Evolutionary conservation across 805 yeast species (phyloP).

Genomic region (Barnettozyma sp.): DNA sequence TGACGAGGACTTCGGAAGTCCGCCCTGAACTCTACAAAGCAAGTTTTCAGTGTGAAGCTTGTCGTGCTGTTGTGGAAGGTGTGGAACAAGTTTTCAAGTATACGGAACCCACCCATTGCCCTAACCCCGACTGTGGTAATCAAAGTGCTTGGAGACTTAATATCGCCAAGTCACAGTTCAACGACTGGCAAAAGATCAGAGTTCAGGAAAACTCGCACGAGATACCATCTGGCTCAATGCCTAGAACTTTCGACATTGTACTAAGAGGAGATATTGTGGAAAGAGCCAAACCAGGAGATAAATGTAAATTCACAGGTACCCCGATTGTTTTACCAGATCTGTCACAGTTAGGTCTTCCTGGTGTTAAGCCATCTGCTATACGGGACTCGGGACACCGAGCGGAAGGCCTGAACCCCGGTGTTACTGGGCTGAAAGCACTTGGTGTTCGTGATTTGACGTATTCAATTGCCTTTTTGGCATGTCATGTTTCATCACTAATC

Average conservation of each 20-base stretch:
- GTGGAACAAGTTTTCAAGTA: conserved; percentile 90
- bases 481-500: conserved; percentile 71
- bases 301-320: conserved; percentile 88
- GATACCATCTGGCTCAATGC: conserved; percentile 98
- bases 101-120: conserved; percentile 92
- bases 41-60: conserved; percentile 81
- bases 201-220: conserved; percentile 95
- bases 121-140: conserved; percentile 81
- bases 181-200: conserved; percentile 95
- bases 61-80: conserved; percentile 78
- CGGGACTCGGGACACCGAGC: conserved; percentile 49
- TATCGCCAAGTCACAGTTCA: conserved; percentile 75
- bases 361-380: conserved; percentile 79
- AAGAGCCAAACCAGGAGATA: conserved; percentile 95
- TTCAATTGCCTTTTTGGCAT: conserved; percentile 83
- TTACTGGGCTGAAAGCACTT: conserved; percentile 72
- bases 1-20: conserved; percentile 92
- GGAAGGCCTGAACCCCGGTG: conserved; percentile 76
- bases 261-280: conserved; percentile 92
- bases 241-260: conserved; percentile 89
- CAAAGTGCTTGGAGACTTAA: conserved; percentile 80
- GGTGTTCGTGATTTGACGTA: conserved; percentile 95
- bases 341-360: conserved; percentile 89
- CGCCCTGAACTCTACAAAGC: conserved; percentile 89
- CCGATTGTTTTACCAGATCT: conserved; percentile 94